These are phyloP conservation scores for Epichloe amarillans DNA, from an alignment of 2,329 filamentous ascomycete genomes.

Conservation along the genomic window DNA sequence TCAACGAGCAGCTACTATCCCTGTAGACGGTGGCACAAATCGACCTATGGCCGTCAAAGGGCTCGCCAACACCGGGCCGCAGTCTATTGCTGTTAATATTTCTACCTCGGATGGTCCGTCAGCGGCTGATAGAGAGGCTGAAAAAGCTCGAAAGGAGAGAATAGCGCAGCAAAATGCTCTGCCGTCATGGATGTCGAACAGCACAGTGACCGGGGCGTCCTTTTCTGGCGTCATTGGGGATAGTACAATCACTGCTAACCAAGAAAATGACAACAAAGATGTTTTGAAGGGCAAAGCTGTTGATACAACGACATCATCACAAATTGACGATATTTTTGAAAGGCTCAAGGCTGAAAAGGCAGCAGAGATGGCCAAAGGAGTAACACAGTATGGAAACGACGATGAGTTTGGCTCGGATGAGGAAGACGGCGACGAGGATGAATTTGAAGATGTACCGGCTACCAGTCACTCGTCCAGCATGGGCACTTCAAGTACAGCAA, in stretches of 20 bases:
- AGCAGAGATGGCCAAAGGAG: conserved; percentile 25
- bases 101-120: conserved; percentile 52
- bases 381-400: conserved; percentile 18
- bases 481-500: conserved; percentile 19
- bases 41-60: conserved; percentile 58
- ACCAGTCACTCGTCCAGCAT: conserved; percentile 18
- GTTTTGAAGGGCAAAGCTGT: conserved; percentile 23
- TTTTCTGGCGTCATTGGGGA: conserved; percentile 27
- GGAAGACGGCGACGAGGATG: conserved; percentile 28
- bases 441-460: conserved; percentile 38
- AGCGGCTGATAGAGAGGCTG: conserved; percentile 52
- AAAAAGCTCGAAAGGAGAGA: conserved; percentile 51
- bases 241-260: conserved; percentile 15
- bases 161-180: conserved; percentile 55
- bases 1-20: conserved; percentile 46
- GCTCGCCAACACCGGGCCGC: conserved; percentile 50
- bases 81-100: conserved; percentile 57
- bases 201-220: conserved; percentile 52
- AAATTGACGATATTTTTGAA: conserved; percentile 55
- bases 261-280: conserved; percentile 32
- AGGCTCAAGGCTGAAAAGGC: conserved; percentile 49
- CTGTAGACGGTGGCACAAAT: conserved; percentile 37
- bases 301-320: conserved; percentile 39
- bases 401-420: conserved; percentile 22
- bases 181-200: conserved; percentile 58